Evolutionary conservation across 345 rosid genomes (phyloP), one percentile per base, ranked within the genome.

Genomic region (Triadica sebifera): DNA sequence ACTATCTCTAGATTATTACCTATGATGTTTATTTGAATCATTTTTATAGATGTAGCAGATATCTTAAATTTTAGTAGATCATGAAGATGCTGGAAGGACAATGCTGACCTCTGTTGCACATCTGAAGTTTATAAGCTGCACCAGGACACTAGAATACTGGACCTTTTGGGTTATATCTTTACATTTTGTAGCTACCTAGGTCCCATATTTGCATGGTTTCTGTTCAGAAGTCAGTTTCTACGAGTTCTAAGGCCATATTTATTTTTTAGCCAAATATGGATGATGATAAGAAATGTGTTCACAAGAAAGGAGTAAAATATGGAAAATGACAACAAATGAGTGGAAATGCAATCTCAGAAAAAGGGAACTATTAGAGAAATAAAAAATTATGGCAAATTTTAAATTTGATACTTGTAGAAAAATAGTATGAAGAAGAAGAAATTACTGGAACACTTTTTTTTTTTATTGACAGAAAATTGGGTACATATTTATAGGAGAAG

Each of bases 41-140:
- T 11, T 50, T 59, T 5, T 3, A 10, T 66, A 4, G 19, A 53
- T 47, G 77, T 59, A 53, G 55, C 22, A 43, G 37, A 70, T 24
- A 16, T 29, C 41, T 72, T 45, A 24, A 63, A 47, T 63, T 49
- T 19, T 66, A 59, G 13, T 68, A 60, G 25, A 13, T 61, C 49
- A 15, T 19, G 51, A 10, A 38, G 74, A 39, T 24, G 55, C 25
- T 24, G 29, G 61, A 22, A 7, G 15, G 19, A 8, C 25, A 38
- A 69, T 51, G 46, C 38, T 55, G 67, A 63, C 49, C 20, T 25
- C 47, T 61, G 74, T 61, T 68, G 34, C 51, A n/a, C 62, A 37
- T 70, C 25, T 38, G 25, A 52, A 16, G 37, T 19, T 2, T 41
- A 20, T 56, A 70, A 38, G 39, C 6, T 55, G 74, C 51, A 12